Evolutionary conservation across 495 filamentous ascomycete genomes (phyloP).

Genomic region (Aspergillus steynii): DNA sequence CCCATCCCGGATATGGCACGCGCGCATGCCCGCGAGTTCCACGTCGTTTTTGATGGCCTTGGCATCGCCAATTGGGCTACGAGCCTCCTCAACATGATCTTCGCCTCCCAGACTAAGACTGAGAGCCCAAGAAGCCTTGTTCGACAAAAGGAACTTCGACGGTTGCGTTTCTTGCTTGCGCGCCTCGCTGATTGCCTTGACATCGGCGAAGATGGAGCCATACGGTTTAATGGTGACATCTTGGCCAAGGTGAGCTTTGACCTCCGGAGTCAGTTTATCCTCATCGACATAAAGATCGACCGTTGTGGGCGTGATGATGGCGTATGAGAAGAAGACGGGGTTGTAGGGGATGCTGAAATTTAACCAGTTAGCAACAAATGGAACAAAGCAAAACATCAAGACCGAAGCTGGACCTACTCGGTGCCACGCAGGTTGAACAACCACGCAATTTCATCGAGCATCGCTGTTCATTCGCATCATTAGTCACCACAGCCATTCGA

Average conservation of each 20-base stretch:
- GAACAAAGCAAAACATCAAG: neutral
- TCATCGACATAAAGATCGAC: conserved; percentile 85
- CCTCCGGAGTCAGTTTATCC: conserved; percentile 71
- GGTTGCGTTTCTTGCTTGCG: conserved; percentile 33
- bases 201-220: conserved; percentile 76
- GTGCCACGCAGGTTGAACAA: conserved; percentile 93
- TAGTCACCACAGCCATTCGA: conserved; percentile 14
- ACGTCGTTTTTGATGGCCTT: conserved; percentile 97
- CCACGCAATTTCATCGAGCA: conserved; percentile 98
- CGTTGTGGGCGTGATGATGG: conserved; percentile 76
- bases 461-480: conserved; percentile 44
- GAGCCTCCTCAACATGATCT: conserved; percentile 77
- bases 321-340: conserved; percentile 98
- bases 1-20: conserved; percentile 92
- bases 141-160: conserved; percentile 82
- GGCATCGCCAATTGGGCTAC: conserved; percentile 87
- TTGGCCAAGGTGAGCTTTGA: conserved; percentile 66
- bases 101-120: conserved; percentile 87
- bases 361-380: conserved; percentile 5
- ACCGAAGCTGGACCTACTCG: conserved; percentile 56
- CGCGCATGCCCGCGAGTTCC: conserved; percentile 89
- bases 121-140: conserved; percentile 90
- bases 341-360: conserved; percentile 86
- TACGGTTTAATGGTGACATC: conserved; percentile 83
- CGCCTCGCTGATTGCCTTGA: conserved; percentile 55